Evolutionary conservation across 306 rosid species (phyloP), one percentile per base, ranked within the genome.

Genomic region (Abrus pulchellus): DNA sequence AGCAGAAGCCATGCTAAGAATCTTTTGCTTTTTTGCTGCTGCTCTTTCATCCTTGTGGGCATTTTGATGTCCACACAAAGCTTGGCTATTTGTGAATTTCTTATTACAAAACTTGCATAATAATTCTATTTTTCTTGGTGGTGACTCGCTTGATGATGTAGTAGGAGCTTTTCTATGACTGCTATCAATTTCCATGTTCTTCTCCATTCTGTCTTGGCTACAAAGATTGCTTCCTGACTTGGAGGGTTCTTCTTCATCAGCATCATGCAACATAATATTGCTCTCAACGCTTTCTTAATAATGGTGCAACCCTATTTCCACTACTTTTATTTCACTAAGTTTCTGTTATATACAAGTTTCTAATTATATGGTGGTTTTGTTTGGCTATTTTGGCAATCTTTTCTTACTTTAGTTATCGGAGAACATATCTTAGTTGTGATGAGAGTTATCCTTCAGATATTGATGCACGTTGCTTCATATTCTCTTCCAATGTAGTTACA

Each of bases 1-100:
- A 30, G 47, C 45, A 32, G 69, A 60, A 8, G 70, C 60, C 70
- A 60, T 30, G 60, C 5, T 30, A 6, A 75, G 70, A 45, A 75
- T 60, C 34, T 60, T 75, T 9, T 60, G 44, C n/a, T 27, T 75
- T 32, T 45, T 50, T 4, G 14, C 9, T 5, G 33, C 20, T 8
- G 45, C 70, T 60, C 60, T 59, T 10, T 75, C 79, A 0, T 7
- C 57, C 14, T 75, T 75, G 60, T 75, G 79, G 0, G 70, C 70
- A 47, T 75, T 60, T 30, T 75, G 79, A n/a, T 75, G 79, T 1
- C 79, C 79, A 1, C 79, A 70, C 47, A 75, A 60, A 0, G 70
- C 79, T 75, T 75, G 70, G 45, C 28, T 32, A 75, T 14, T 61
- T 0, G 7, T 7, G 14, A 75, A 75, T 30, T 13, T 60, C 36